These are phyloP conservation scores for Arthrobotrys musiformis DNA, from an alignment of 2,329 filamentous ascomycete species.

Conservation along the genomic window DNA sequence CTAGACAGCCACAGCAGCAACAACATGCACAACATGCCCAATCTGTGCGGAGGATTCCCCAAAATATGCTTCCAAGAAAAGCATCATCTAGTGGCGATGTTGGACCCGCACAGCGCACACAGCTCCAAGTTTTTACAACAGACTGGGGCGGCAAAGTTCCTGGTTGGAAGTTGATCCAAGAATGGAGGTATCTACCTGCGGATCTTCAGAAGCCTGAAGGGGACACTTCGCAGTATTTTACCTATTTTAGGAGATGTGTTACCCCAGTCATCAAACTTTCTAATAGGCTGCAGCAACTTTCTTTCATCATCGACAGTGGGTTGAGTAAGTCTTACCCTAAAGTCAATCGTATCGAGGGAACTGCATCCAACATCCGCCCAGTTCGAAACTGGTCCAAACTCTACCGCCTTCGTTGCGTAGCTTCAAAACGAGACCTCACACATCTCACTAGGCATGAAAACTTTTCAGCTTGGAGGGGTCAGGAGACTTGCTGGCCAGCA, in stretches of 20 bases:
- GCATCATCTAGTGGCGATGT: not conserved
- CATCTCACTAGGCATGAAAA: constrained; percentile 61
- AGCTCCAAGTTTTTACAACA: constrained; percentile 46
- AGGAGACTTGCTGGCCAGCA: constrained; percentile 71
- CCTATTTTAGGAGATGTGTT: constrained; percentile 46
- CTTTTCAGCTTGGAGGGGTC: constrained; percentile 59
- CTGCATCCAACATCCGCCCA: constrained; percentile 16
- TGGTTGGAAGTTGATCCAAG: constrained; percentile 45
- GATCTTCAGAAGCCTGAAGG: constrained; percentile 40
- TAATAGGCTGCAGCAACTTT: constrained; percentile 12
- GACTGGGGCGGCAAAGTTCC: constrained; percentile 50
- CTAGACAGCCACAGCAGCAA: constrained; percentile 5
- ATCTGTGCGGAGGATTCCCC: not conserved
- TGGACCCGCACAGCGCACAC: constrained; percentile 12
- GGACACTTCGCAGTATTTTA: constrained; percentile 30
- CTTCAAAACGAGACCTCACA: constrained; percentile 56
- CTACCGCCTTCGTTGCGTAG: constrained; percentile 76
- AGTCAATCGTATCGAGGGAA: constrained; percentile 18
- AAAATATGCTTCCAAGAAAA: not conserved
- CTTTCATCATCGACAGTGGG: constrained; percentile 20
- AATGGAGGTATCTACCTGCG: constrained; percentile 42
- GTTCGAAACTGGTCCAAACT: constrained; percentile 32
- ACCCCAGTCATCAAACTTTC: constrained; percentile 29
- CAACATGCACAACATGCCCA: constrained; percentile 9
- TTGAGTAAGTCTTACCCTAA: constrained; percentile 28